Evolutionary conservation across 441 rosid species (phyloP).

Genomic region (Pelargonium exstipulatum): DNA sequence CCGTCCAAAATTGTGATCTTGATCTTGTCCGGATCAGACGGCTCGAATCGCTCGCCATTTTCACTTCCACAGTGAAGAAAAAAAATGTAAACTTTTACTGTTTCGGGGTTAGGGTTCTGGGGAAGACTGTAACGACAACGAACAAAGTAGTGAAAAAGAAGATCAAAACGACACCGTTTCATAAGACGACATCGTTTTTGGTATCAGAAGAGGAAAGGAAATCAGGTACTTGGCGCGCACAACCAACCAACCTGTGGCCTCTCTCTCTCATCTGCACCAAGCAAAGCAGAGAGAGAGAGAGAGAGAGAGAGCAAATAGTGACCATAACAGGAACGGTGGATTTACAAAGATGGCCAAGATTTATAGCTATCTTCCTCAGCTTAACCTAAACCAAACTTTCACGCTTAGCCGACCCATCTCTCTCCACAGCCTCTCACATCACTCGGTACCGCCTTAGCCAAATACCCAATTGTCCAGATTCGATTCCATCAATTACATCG

Average conservation of each 20-base stretch:
- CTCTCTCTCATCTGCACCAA: not conserved
- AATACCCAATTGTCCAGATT: not conserved
- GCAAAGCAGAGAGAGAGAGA: not conserved
- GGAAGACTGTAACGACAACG: too few species aligned
- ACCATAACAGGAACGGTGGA: conserved; percentile 10
- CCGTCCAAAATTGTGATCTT: too few species aligned
- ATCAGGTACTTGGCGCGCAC: conserved; percentile 6
- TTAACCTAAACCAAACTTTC: not conserved
- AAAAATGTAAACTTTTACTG: too few species aligned
- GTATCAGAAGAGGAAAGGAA: not conserved
- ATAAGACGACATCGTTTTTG: not conserved
- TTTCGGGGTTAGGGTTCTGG: too few species aligned
- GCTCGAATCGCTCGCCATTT: too few species aligned
- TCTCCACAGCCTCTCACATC: not conserved
- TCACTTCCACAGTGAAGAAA: too few species aligned
- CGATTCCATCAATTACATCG: not conserved
- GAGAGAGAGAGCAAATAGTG: not conserved
- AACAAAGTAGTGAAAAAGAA: too few species aligned
- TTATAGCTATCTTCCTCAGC: not conserved
- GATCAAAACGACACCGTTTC: too few species aligned
- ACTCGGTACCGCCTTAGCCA: too few species aligned
- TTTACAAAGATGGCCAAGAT: conserved; percentile 5
- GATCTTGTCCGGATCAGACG: too few species aligned
- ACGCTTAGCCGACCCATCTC: not conserved
- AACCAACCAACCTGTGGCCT: not conserved